These are phyloP conservation scores for Wallacemonas collosoma DNA, from an alignment of 208 protist genomes.

Conservation along the genomic window DNA sequence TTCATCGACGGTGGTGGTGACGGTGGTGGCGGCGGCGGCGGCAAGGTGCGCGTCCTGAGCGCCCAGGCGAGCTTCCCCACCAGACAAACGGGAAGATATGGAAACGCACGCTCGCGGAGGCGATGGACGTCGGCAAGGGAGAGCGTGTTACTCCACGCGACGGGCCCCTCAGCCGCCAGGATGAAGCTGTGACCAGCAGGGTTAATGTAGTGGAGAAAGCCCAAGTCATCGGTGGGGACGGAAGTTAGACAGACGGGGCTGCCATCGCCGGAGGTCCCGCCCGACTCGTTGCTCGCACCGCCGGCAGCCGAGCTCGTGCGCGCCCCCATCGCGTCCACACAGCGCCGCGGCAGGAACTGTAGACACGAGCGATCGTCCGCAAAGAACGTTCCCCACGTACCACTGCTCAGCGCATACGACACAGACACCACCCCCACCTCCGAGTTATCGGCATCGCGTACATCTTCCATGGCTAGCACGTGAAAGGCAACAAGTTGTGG, in stretches of 20 bases:
- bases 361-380: conserved; percentile 23
- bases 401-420: conserved; percentile 20
- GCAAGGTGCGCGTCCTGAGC: neutral
- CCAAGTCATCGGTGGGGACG: neutral
- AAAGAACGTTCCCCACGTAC: conserved; percentile 26
- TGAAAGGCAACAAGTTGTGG: neutral
- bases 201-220: conserved; percentile 22
- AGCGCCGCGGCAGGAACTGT: conserved; percentile 19
- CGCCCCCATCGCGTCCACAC: too few species aligned
- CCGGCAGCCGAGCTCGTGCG: too few species aligned
- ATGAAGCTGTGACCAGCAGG: conserved; percentile 21
- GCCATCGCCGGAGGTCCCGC: too few species aligned
- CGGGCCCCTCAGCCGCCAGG: neutral
- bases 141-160: neutral
- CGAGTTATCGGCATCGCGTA: too few species aligned
- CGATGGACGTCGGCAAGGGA: neutral
- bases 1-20: neutral
- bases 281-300: too few species aligned
- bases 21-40: neutral
- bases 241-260: too few species aligned
- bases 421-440: neutral
- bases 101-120: neutral
- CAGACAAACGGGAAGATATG: neutral
- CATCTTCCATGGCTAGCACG: neutral
- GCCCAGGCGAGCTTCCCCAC: conserved; percentile 3